Base-by-base conservation (phyloP, 768 basidiomycete genomes). In the Gloeostereum incarnatum region DNA sequence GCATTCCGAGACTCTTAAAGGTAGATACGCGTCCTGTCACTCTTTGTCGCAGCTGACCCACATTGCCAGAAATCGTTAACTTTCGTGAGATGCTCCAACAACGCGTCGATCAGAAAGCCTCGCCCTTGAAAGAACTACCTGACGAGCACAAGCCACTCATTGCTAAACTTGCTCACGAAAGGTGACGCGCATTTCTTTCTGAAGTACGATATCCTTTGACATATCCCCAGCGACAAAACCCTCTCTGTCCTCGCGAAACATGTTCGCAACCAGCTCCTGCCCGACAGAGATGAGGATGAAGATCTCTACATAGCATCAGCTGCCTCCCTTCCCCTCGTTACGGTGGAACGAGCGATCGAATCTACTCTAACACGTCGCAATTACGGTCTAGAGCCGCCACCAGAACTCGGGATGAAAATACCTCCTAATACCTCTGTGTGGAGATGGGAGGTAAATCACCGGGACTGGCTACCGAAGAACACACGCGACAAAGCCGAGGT, bases 141-240 rank as follows among this genome's bases (percentile, higher is more conserved):
- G 71, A 80, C 3, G 74, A 82, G 43, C 69, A 90, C 53, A 68
- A 62, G 45, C 75, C 86, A 1, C 60, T 93, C 18, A 73, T 94
- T 47, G 89, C 78, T 4, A 90, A 91, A 56, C 58, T 91, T 27
- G 75, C 75, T 1, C 84, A 90, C 46, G 91, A 94, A 61, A 91
- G 89, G 91, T 89, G 35, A 39, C 34, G 11, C 44, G 3, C 19
- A 18, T 29, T 8, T 16, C 22, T 6, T 18, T 16, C 22, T 40
- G 9, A 11, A 20, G 17, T 8, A 26, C 29, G n/a, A 25, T 40
- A 14, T 40, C 14, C 35, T 31, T 30, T 24, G 25, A 35, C 36
- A 24, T 24, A 23, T 29, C 18, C 30, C 23, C 41, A 94, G 90
- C 49, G 88, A 91, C 55, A 89, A 86, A 58, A 69, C 77, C 1